These are phyloP conservation scores for Acer yangbiense DNA, from an alignment of 345 rosid species.

Conservation along the genomic window DNA sequence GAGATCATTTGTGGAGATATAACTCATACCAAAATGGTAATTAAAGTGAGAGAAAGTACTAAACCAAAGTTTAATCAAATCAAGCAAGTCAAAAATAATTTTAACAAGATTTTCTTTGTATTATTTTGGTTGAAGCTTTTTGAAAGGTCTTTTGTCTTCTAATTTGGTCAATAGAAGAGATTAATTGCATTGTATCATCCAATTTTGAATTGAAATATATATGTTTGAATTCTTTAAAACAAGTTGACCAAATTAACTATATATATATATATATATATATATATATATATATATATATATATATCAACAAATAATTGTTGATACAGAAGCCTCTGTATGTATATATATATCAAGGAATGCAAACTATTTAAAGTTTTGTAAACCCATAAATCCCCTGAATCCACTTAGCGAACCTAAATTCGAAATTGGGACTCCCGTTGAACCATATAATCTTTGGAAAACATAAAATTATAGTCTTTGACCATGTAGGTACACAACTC, in stretches of 20 bases:
- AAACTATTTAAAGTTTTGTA: no score
- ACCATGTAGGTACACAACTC: no score
- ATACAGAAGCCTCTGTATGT: no score
- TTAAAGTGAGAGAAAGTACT: background rate
- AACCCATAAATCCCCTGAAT: no score
- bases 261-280: no score
- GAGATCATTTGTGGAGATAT: background rate
- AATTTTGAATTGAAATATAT: background rate
- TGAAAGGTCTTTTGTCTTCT: background rate
- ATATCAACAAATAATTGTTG: background rate
- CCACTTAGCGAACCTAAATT: no score
- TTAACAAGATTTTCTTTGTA: background rate
- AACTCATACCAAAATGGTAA: background rate
- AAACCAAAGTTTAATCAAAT: background rate
- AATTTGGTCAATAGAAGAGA: background rate
- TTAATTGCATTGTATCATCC: background rate
- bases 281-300: no score
- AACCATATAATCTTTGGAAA: no score
- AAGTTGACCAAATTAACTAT: background rate
- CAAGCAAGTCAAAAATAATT: no score
- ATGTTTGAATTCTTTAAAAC: background rate
- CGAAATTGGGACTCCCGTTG: no score
- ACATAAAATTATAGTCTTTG: no score
- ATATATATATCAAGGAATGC: no score
- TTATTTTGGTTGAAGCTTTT: background rate